phyloP scores from a whole-genome alignment of 2,329 filamentous ascomycete species.

The Dendrostoma leiphaemia region DNA sequence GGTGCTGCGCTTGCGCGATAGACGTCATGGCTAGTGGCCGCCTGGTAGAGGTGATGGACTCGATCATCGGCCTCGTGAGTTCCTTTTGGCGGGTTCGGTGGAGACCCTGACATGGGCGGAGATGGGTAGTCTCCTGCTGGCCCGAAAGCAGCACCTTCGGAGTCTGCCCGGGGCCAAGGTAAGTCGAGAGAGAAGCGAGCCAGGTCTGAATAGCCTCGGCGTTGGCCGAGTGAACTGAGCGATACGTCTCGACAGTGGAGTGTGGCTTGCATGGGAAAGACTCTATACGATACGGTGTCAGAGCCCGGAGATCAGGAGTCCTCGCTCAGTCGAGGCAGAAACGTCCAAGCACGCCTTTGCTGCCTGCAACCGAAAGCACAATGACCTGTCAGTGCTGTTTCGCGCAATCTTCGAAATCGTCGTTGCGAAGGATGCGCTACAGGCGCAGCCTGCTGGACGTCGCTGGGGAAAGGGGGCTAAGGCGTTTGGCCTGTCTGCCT shows the following conservation, averaged over 20 bases:
- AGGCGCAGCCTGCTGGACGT: neutral
- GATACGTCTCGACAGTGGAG: constrained; percentile 42
- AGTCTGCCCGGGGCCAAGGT: constrained; percentile 55
- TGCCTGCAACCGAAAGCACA: constrained; percentile 20
- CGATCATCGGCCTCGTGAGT: constrained; percentile 56
- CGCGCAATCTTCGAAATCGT: neutral
- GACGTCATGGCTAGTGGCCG: constrained; percentile 46
- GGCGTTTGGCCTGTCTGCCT: neutral
- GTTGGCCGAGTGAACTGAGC: constrained; percentile 52
- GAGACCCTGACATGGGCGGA: constrained; percentile 73
- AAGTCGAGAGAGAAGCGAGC: constrained; percentile 54
- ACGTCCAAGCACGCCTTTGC: neutral
- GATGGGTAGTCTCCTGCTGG: constrained; percentile 64
- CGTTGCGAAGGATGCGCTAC: neutral
- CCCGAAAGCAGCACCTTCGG: constrained; percentile 51
- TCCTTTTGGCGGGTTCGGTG: constrained; percentile 57
- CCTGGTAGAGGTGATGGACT: constrained; percentile 47
- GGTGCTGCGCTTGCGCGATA: constrained; percentile 38
- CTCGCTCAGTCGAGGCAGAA: constrained; percentile 19
- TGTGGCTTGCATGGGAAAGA: constrained; percentile 54
- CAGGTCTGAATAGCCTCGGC: constrained; percentile 56
- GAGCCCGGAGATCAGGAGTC: constrained; percentile 27
- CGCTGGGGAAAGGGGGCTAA: neutral
- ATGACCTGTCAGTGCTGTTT: neutral
- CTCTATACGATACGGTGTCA: constrained; percentile 21